Base-by-base conservation (phyloP, 306 rosid species). In the Lathyrus aphaca region DNA sequence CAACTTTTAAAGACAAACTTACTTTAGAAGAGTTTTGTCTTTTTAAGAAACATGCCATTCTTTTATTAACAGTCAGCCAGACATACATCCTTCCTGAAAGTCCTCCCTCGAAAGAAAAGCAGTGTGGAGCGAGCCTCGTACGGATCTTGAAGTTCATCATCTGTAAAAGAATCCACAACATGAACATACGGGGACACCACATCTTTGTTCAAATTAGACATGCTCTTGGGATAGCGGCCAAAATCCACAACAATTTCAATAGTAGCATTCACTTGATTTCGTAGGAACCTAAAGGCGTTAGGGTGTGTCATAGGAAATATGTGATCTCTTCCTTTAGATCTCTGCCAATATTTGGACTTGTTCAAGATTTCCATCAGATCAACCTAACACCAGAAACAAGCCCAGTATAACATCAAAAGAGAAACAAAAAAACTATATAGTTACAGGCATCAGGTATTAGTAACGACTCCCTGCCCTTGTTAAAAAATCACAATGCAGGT, bases 191-290 rank as follows among this genome's bases (percentile, higher is more conserved):
- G 95, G 56, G 95, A 72, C 65, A 95, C 97, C 75, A 89, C 96
- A 32, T 95, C 97, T 82, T 91, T 95, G 76, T 82, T 72, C 84
- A 95, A 78, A 85, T 89, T 95, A 53, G 97, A 89, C 87, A 91
- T 82, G 64, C 68, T 17, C 79, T 80, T 87, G 32, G 91, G 91
- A 69, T 87, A 82, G 54, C 99, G 95, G 46, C 99, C 97, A 54
- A 95, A 91, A 86, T 95, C 99, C 71, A 95, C 99, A 63, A 95
- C 97, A 70, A 95, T 80, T 82, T 88, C 97, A 84, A 95, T 87
- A 4, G 95, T 84, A 10, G 75, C 87, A 74, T 89, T 95, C 78
- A 95, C 59, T 79, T 86, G 87, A 62, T 82, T 48, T 17, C 99
- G 78, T 35, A 91, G 87, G 84, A 95, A 89, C 79, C 99, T 91